Conservation (phyloP, 148 eudicot species). For the Mesembryanthemum crystallinum region DNA sequence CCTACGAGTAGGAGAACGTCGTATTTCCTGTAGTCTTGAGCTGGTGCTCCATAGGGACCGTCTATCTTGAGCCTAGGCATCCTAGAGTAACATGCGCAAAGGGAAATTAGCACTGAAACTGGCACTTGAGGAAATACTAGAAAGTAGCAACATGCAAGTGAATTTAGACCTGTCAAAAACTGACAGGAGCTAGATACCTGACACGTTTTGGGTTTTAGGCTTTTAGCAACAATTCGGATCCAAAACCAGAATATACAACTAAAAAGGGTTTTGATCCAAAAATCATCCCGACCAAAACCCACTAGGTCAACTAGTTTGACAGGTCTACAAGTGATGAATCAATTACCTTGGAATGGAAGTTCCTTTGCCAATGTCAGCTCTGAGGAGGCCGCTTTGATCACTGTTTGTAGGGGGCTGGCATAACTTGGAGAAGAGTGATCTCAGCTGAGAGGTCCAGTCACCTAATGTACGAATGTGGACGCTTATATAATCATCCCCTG, state of each 20-base stretch:
- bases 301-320: no score
- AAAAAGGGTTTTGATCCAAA: no score
- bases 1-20: conserved; percentile 56
- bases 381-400: conserved; percentile 56
- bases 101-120: background rate
- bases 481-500: conserved; percentile 59
- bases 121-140: background rate
- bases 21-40: conserved; percentile 60
- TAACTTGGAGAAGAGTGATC: conserved; percentile 46
- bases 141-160: background rate
- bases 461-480: conserved; percentile 63
- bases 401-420: conserved; percentile 42
- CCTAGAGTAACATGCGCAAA: conserved; percentile 10
- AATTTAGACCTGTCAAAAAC: no score
- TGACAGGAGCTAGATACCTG: no score
- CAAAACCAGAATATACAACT: no score
- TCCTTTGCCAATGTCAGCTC: conserved; percentile 41
- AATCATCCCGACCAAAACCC: no score
- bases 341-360: conserved; percentile 38
- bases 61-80: conserved; percentile 47
- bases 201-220: no score
- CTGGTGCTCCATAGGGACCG: conserved; percentile 65
- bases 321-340: background rate
- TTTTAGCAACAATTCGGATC: no score
- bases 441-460: conserved; percentile 63